Evolutionary conservation across 371 early-diverging fungal genomes (phyloP).

Genomic region (Coemansia sp.): DNA sequence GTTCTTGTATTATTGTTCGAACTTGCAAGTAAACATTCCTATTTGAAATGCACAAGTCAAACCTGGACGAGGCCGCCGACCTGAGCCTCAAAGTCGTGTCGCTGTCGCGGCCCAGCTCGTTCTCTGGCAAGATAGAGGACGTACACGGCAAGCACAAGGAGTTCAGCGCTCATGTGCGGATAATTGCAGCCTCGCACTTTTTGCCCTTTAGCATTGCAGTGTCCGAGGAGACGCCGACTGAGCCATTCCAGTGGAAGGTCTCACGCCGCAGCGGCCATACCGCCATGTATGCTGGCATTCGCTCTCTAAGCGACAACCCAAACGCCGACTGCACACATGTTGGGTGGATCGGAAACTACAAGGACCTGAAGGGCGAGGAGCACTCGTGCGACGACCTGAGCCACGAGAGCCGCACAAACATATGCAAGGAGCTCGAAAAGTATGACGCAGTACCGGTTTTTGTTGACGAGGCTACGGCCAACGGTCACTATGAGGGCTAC

Average conservation of each 20-base stretch:
- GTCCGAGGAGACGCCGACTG: conserved; percentile 36
- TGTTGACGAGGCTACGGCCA: conserved; percentile 58
- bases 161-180: conserved; percentile 33
- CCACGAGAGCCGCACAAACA: conserved; percentile 39
- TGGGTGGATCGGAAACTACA: conserved; percentile 50
- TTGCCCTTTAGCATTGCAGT: conserved; percentile 41
- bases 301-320: conserved; percentile 39
- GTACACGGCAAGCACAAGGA: conserved; percentile 17
- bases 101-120: conserved; percentile 39
- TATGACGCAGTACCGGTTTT: conserved; percentile 64
- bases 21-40: background rate
- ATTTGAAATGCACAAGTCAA: conserved; percentile 31
- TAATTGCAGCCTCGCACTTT: conserved; percentile 48
- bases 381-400: conserved; percentile 34
- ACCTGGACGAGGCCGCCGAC: conserved; percentile 41
- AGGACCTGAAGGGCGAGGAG: conserved; percentile 46
- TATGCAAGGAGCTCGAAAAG: conserved; percentile 23
- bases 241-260: conserved; percentile 50
- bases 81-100: conserved; percentile 41
- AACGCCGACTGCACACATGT: conserved; percentile 40
- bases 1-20: background rate
- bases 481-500: conserved; percentile 69
- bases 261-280: conserved; percentile 52
- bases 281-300: conserved; percentile 55
- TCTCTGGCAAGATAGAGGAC: conserved; percentile 25